Percentiles rank a stretch among this genome's conserved stretches.
These are phyloP conservation scores for Sordaria brevicollis DNA, from an alignment of 495 filamentous ascomycete species.

Conservation along the genomic window DNA sequence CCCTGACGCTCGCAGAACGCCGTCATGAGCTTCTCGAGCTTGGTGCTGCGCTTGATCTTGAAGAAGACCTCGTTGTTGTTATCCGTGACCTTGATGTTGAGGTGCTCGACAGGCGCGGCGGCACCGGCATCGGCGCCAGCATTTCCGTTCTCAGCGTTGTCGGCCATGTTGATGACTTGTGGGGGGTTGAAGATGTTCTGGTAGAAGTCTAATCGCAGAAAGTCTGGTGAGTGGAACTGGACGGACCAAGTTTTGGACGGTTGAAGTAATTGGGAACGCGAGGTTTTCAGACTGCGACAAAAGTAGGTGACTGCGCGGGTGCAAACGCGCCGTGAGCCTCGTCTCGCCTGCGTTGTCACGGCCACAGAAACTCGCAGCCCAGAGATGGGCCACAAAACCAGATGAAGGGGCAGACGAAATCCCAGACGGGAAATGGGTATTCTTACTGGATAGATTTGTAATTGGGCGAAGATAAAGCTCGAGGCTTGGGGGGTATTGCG, in stretches of 20 bases:
- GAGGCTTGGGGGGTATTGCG: neutral
- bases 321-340: neutral
- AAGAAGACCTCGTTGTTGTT: slow-evolving; percentile 99
- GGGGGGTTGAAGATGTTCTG: neutral
- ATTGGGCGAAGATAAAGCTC: neutral
- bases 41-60: slow-evolving; percentile 97
- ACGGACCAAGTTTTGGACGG: neutral
- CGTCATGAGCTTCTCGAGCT: slow-evolving; percentile 96
- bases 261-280: neutral
- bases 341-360: neutral
- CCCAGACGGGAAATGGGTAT: neutral
- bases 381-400: neutral
- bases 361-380: neutral
- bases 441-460: neutral
- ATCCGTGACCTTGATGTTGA: slow-evolving; percentile 99
- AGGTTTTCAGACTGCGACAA: neutral
- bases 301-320: neutral
- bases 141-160: slow-evolving; percentile 43
- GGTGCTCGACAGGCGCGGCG: slow-evolving; percentile 53
- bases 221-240: neutral
- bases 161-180: slow-evolving; percentile 38
- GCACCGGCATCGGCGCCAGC: slow-evolving; percentile 37
- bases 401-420: neutral
- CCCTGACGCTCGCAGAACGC: slow-evolving; percentile 97
- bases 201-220: neutral